Evolutionary conservation across 768 basidiomycete genomes (phyloP).

Genomic region (Lanmaoa rubissima): DNA sequence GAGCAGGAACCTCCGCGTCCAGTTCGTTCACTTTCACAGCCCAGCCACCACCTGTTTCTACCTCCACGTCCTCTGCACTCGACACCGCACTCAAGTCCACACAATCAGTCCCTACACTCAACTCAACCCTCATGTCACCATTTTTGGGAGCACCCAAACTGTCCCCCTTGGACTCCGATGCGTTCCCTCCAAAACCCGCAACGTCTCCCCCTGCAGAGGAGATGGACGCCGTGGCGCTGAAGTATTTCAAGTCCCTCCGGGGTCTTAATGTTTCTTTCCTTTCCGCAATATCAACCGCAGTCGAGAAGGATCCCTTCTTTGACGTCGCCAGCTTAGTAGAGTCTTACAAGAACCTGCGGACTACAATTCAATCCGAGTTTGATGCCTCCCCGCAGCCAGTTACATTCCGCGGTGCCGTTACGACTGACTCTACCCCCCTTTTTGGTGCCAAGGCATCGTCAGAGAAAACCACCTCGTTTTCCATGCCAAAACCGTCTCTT

Average conservation of each 20-base stretch:
- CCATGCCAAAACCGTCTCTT: constrained; percentile 38
- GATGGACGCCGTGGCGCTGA: constrained; percentile 37
- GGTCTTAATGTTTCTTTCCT: constrained; percentile 71
- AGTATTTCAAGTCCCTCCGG: constrained; percentile 69
- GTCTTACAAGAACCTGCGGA: constrained; percentile 57
- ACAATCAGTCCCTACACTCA: constrained; percentile 13
- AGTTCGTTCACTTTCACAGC: constrained; percentile 42
- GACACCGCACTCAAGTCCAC: constrained; percentile 11
- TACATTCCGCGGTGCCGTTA: background rate
- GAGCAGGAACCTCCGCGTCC: constrained; percentile 30
- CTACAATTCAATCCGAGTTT: constrained; percentile 54
- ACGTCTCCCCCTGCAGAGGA: constrained; percentile 22
- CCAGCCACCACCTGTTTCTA: constrained; percentile 20
- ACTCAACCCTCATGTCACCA: constrained; percentile 26
- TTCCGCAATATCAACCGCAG: constrained; percentile 52
- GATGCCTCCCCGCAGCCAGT: constrained; percentile 35
- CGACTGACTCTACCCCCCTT: constrained; percentile 12
- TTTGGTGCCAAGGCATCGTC: constrained; percentile 8
- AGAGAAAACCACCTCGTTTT: constrained; percentile 20
- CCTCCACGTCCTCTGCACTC: constrained; percentile 9
- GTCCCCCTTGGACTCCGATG: constrained; percentile 30
- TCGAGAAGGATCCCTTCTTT: constrained; percentile 69
- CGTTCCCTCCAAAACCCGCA: constrained; percentile 14
- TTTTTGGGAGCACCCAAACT: background rate
- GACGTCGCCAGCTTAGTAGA: constrained; percentile 57